Base-by-base conservation (phyloP, 2,329 filamentous ascomycete genomes). In the Thermoascus crustaceus region DNA sequence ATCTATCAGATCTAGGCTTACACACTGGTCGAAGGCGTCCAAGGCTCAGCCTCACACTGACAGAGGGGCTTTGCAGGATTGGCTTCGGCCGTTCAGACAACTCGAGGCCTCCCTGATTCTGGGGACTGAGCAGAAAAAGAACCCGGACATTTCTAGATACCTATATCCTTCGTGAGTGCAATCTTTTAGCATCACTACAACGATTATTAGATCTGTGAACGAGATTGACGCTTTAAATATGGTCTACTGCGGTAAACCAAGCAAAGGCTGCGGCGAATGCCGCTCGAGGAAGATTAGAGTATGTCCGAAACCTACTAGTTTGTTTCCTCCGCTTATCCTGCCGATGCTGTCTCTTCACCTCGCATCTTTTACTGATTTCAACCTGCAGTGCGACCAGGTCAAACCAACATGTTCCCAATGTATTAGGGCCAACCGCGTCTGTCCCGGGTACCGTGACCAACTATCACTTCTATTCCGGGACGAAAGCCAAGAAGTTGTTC, bases 381-480 rank as follows among this genome's bases (percentile, higher is more conserved):
- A 20, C 7, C 11, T 43, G 7, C 36, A 76, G 73, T 81, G 77
- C 57, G 76, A 80, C 54, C 76, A 75, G 51, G 65, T 68, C 30
- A 66, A 63, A 25, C 76, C 77, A 4, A 67, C 73, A 48, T 81
- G 77, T 49, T 74, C 74, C 16, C 76, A 80, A 63, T 80, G 77
- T 50, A 61, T 71, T 29, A 73, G 75, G 25, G 69, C 75, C 30
- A 68, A 69, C 48, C 75, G 76, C 54, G 68, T 63, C 47, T 81
- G 77, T 46, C 74, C 76, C 13, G 77, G 77, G 5, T 80, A 81
- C 48, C 68, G 77, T 45, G 76, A 80, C 43, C 73, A 78, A 53
- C 59, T 80, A 21, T 76, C 75, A 20, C 62, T 80, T 38, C 73
- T 80, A 69, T 81, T 81, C 52, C 73, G 76, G 23, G 76, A 81